Base-by-base conservation (phyloP, 164 flowering plant genomes). In the Vitis riparia region DNA sequence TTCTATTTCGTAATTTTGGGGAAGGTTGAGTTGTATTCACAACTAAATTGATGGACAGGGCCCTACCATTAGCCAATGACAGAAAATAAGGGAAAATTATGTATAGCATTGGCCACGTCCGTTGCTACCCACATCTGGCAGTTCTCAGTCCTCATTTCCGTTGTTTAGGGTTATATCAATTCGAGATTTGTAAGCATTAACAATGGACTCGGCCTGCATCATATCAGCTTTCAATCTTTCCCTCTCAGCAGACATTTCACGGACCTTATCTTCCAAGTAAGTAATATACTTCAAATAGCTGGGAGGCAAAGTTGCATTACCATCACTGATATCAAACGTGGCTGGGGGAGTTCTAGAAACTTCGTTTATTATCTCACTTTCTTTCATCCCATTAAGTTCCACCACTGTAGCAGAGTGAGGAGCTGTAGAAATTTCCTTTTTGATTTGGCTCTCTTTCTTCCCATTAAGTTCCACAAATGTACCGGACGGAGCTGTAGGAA, bases 141-240 rank as follows among this genome's bases (percentile, higher is more conserved):
- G 44, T 76, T 85, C 67, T 85, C 27, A 59, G 2, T 85, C 87
- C 66, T 79, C 85, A 30, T 82, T 84, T 37, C 85, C 89, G 76
- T 83, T 84, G 66, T 32, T 69, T 44, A 89, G 74, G 23, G 44
- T 37, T 37, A 56, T 47, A 5, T 86, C 89, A 10, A 82, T 71
- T 19, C 82, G 70, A 1, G 91, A 78, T 49, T 86, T 88, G 23
- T 87, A 89, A 59, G 87, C 75, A 75, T 78, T 81, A 51, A 86
- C 82, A 86, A 87, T 82, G 23, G 93, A 84, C 63, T 80, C 86
- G 9, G 91, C 88, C 30, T 86, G 77, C 86, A 83, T 76, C 79
- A 87, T 64, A 62, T 89, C 90, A 56, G 86, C 78, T 81, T 82
- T 87, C 73, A 86, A 55, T 1, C 86, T 80, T 69, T 86, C 91